Evolutionary conservation across 257 asterid genomes (phyloP).

Genomic region (Solanum piurae): DNA sequence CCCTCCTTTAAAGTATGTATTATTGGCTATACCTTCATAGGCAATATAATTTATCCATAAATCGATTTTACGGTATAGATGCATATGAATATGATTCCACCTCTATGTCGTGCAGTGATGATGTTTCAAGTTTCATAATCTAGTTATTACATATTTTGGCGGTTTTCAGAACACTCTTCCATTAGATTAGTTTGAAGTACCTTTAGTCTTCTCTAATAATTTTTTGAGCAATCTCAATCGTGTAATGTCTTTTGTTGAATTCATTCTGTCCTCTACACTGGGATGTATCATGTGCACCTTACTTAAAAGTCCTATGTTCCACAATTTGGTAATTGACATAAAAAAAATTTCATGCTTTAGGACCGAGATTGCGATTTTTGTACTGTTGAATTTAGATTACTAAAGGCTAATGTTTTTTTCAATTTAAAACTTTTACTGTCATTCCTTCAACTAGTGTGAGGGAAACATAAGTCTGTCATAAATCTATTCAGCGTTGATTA

Average conservation of each 20-base stretch:
- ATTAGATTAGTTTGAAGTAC: neutral
- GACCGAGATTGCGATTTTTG: neutral
- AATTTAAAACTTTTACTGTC: neutral
- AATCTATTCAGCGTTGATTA: neutral
- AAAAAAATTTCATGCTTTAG: neutral
- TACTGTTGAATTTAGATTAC: neutral
- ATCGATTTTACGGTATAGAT: too few species aligned
- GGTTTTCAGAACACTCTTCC: neutral
- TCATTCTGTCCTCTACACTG: neutral
- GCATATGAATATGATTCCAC: too few species aligned
- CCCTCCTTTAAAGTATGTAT: neutral
- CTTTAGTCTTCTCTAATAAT: neutral
- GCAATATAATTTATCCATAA: neutral
- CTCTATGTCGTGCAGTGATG: too few species aligned
- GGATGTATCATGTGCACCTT: neutral
- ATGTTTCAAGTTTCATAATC: neutral
- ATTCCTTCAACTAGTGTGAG: neutral
- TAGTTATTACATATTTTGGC: neutral
- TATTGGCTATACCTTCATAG: neutral
- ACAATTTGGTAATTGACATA: neutral
- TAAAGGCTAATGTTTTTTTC: neutral
- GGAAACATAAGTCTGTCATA: neutral
- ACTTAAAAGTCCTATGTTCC: neutral
- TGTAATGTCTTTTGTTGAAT: neutral
- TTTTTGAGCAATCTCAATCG: neutral